Evolutionary conservation across 768 basidiomycete species (phyloP).

Genomic region (Pseudohyphozyma bogoriensis): DNA sequence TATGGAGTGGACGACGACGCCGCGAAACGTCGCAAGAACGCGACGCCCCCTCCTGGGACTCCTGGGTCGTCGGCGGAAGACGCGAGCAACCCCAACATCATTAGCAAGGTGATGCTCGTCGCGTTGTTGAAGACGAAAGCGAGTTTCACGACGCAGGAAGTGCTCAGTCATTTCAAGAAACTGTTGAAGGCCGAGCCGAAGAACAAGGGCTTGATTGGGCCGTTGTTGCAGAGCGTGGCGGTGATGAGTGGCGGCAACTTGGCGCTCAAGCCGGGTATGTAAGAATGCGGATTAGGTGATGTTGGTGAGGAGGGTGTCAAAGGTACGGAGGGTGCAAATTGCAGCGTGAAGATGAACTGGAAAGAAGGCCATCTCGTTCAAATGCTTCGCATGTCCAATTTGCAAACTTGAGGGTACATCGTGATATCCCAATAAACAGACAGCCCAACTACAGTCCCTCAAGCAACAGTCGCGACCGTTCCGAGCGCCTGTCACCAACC

Average conservation of each 20-base stretch:
- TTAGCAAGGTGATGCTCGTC: conserved; percentile 16
- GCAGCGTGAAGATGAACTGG: too few species aligned
- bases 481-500: too few species aligned
- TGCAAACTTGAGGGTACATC: too few species aligned
- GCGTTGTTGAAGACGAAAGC: conserved; percentile 13
- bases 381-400: too few species aligned
- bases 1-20: conserved; percentile 44
- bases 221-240: conserved; percentile 14
- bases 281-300: background rate
- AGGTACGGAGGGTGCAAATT: too few species aligned
- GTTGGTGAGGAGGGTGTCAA: too few species aligned
- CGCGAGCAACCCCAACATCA: background rate
- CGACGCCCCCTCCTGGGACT: background rate
- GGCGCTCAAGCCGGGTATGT: conserved; percentile 21
- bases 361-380: too few species aligned
- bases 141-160: conserved; percentile 21
- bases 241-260: conserved; percentile 14
- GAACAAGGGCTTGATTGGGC: conserved; percentile 17
- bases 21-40: conserved; percentile 33
- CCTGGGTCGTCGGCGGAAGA: too few species aligned
- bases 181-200: conserved; percentile 18
- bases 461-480: too few species aligned
- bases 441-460: too few species aligned
- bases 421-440: too few species aligned
- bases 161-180: conserved; percentile 18